Conservation (phyloP, 2,329 filamentous ascomycete genomes). For the Metarhizium rileyi region DNA sequence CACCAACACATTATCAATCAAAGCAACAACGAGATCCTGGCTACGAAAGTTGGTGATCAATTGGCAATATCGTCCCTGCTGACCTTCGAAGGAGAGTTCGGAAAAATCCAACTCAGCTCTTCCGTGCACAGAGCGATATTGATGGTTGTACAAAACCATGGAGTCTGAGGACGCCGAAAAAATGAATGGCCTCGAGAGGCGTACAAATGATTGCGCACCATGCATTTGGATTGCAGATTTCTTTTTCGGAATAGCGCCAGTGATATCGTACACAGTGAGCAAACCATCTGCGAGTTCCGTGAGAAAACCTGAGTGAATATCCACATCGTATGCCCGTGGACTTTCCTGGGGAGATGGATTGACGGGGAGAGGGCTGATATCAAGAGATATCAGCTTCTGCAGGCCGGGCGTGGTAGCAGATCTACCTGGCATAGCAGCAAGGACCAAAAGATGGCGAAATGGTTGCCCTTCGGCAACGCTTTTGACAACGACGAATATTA, state of each 20-base stretch:
- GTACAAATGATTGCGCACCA: conserved; percentile 50
- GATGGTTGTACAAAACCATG: conserved; percentile 58
- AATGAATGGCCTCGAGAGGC: conserved; percentile 56
- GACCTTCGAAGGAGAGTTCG: conserved; percentile 25
- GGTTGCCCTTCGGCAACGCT: conserved; percentile 20
- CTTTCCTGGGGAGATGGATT: conserved; percentile 10
- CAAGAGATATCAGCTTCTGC: conserved; percentile 29
- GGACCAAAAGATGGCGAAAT: conserved; percentile 21
- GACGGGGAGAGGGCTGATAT: conserved; percentile 27
- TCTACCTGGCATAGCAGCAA: conserved; percentile 21
- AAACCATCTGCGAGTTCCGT: conserved; percentile 45
- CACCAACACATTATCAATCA: conserved; percentile 54
- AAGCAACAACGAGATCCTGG: conserved; percentile 54
- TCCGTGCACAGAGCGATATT: conserved; percentile 53
- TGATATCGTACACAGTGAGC: conserved; percentile 55
- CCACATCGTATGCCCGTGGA: conserved; percentile 39
- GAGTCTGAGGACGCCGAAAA: conserved; percentile 48
- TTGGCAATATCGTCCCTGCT: conserved; percentile 27
- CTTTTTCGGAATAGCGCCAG: conserved; percentile 50
- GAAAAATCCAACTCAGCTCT: conserved; percentile 35
- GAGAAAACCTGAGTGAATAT: conserved; percentile 53
- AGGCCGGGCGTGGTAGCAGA: conserved; percentile 16
- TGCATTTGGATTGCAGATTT: conserved; percentile 43
- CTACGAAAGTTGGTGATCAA: conserved; percentile 56
- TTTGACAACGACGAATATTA: conserved; percentile 42